Evolutionary conservation across 2,329 filamentous ascomycete species (phyloP).

Genomic region (Cytospora schulzeri): DNA sequence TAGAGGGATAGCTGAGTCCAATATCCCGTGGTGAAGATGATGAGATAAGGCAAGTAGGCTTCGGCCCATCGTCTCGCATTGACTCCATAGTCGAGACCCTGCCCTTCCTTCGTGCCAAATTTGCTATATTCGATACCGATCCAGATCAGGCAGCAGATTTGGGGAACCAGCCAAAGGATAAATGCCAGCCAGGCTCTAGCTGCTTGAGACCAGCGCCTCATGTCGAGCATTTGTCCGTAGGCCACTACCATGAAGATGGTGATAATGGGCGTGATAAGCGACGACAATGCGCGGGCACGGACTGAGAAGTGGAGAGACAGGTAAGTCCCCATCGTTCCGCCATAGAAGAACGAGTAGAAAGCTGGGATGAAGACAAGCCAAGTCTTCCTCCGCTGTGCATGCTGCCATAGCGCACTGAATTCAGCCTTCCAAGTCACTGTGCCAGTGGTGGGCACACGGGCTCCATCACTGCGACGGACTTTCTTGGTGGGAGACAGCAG

Average conservation of each 20-base stretch:
- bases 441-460: slow-evolving; percentile 30
- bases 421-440: slow-evolving; percentile 30
- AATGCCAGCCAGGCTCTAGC: slow-evolving; percentile 36
- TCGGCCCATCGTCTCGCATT: slow-evolving; percentile 25
- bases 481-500: slow-evolving; percentile 33
- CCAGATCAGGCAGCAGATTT: slow-evolving; percentile 38
- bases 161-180: slow-evolving; percentile 35
- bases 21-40: slow-evolving; percentile 28
- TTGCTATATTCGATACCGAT: slow-evolving; percentile 30
- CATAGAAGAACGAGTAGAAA: slow-evolving; percentile 44
- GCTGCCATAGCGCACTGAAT: slow-evolving; percentile 31
- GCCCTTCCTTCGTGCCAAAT: neutral
- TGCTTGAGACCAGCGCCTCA: slow-evolving; percentile 34
- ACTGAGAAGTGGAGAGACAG: slow-evolving; percentile 39
- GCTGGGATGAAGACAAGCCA: slow-evolving; percentile 39
- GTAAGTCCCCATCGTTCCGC: slow-evolving; percentile 41
- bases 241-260: slow-evolving; percentile 34
- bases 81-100: slow-evolving; percentile 19
- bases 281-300: slow-evolving; percentile 37
- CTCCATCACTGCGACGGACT: slow-evolving; percentile 34
- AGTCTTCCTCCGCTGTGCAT: slow-evolving; percentile 34
- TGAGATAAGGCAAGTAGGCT: slow-evolving; percentile 26
- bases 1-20: slow-evolving; percentile 35
- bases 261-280: slow-evolving; percentile 33
- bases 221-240: slow-evolving; percentile 26